Evolutionary conservation across 176 grass and related monocot species (phyloP).

Genomic region (Melocanna baccifera): DNA sequence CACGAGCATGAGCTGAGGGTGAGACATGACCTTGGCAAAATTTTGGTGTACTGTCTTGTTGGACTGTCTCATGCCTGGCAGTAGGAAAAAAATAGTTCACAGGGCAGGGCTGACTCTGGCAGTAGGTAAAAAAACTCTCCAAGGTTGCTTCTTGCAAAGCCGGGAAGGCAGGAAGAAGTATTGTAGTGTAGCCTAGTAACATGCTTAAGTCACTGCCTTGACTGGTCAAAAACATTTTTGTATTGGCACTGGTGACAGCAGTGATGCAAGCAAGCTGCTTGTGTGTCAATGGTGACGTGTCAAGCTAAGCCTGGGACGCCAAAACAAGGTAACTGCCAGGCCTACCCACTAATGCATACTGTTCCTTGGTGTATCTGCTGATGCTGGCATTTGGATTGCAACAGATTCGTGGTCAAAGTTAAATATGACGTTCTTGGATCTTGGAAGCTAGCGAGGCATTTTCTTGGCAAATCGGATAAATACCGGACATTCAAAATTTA

Average conservation of each 20-base stretch:
- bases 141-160: slow-evolving; percentile 23
- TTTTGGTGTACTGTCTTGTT: slow-evolving; percentile 15
- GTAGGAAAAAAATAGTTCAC: slow-evolving; percentile 14
- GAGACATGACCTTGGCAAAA: slow-evolving; percentile 33
- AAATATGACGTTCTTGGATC: neutral
- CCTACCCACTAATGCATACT: neutral
- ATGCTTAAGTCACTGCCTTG: slow-evolving; percentile 28
- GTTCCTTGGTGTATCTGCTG: slow-evolving; percentile 28
- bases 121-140: slow-evolving; percentile 26
- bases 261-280: slow-evolving; percentile 29
- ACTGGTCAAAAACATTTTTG: slow-evolving; percentile 42
- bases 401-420: slow-evolving; percentile 29
- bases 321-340: slow-evolving; percentile 33
- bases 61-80: slow-evolving; percentile 30
- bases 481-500: neutral
- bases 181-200: slow-evolving; percentile 7
- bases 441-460: neutral
- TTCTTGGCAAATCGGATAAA: neutral
- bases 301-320: slow-evolving; percentile 25
- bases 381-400: slow-evolving; percentile 29
- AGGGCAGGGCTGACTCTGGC: slow-evolving; percentile 11
- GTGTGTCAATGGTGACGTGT: slow-evolving; percentile 34
- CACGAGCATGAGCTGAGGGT: slow-evolving; percentile 14
- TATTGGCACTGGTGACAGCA: slow-evolving; percentile 8
- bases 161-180: neutral